Conservation (phyloP, 2,329 filamentous ascomycete genomes). For the Ophiostoma pallidulum region DNA sequence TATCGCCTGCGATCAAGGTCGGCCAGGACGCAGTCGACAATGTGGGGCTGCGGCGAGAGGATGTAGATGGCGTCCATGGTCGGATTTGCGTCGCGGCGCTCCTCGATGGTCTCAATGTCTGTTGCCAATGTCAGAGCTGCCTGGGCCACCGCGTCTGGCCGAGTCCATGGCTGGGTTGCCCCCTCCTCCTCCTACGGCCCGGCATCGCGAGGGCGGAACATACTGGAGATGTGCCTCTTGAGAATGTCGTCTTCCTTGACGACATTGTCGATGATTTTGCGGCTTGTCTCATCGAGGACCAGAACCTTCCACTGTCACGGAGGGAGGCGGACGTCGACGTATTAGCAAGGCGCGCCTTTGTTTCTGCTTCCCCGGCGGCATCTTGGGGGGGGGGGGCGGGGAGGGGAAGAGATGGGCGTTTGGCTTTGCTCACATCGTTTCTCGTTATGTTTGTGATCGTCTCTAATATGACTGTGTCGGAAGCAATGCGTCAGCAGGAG, state of each 20-base stretch:
- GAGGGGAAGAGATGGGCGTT: too few relatives aligned
- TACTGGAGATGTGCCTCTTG: conserved; percentile 92
- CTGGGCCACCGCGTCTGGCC: too few relatives aligned
- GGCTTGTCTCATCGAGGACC: conserved; percentile 74
- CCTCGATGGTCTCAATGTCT: conserved; percentile 94
- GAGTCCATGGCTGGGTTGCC: neutral
- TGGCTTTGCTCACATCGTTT: conserved; percentile 63
- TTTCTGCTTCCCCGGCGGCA: too few relatives aligned
- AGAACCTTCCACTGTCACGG: conserved; percentile 82
- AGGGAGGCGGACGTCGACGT: neutral
- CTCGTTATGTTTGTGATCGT: conserved; percentile 69
- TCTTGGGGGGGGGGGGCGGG: too few relatives aligned
- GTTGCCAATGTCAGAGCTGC: conserved; percentile 8
- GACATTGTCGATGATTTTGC: conserved; percentile 81
- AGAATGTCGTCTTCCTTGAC: conserved; percentile 95
- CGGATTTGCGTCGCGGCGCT: conserved; percentile 69
- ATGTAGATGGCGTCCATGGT: conserved; percentile 95
- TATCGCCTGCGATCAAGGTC: conserved; percentile 84
- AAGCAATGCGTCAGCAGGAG: neutral
- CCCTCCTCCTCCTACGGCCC: too few relatives aligned
- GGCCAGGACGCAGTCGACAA: conserved; percentile 87
- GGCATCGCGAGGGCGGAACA: too few relatives aligned
- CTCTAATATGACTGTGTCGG: conserved; percentile 53
- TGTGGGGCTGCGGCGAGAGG: conserved; percentile 73
- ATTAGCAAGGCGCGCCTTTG: too few relatives aligned